Conservation (phyloP, 306 rosid species). For the Prunus kanzakura region DNA sequence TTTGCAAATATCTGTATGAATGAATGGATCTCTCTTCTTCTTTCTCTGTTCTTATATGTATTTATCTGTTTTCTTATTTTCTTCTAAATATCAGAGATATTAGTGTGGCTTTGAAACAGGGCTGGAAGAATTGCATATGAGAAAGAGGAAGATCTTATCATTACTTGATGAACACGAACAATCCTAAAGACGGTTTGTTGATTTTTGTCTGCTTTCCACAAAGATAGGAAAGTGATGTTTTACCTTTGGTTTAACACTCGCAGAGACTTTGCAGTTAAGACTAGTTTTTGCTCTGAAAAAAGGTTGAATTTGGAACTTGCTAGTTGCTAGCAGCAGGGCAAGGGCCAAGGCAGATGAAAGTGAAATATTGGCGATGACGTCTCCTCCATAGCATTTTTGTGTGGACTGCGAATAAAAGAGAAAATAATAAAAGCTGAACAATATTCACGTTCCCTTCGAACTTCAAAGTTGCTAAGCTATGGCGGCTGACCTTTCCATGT, state of each 20-base stretch:
- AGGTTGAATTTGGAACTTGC: conserved; percentile 6
- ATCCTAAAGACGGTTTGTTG: not conserved
- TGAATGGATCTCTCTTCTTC: not conserved
- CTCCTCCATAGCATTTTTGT: not conserved
- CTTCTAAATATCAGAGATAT: not conserved
- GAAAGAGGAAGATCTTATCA: conserved; percentile 8
- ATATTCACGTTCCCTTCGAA: not conserved
- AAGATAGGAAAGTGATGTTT: not conserved
- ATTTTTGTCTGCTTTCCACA: not conserved
- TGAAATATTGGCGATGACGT: not conserved
- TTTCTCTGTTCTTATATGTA: not conserved
- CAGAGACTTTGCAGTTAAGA: not conserved
- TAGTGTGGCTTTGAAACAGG: too few species aligned
- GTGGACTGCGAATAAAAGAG: conserved; percentile 1
- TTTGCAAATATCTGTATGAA: not conserved
- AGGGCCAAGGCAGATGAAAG: not conserved
- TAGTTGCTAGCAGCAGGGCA: not conserved
- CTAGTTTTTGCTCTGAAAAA: not conserved
- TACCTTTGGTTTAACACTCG: not conserved
- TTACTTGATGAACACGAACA: conserved; percentile 52
- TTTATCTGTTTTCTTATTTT: not conserved
- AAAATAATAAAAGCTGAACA: not conserved
- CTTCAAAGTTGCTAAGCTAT: not conserved
- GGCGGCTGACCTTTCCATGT: not conserved
- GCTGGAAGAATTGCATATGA: not conserved